Evolutionary conservation across 1,139 yeast species (phyloP).

Genomic region (Arxiozyma bovina): DNA sequence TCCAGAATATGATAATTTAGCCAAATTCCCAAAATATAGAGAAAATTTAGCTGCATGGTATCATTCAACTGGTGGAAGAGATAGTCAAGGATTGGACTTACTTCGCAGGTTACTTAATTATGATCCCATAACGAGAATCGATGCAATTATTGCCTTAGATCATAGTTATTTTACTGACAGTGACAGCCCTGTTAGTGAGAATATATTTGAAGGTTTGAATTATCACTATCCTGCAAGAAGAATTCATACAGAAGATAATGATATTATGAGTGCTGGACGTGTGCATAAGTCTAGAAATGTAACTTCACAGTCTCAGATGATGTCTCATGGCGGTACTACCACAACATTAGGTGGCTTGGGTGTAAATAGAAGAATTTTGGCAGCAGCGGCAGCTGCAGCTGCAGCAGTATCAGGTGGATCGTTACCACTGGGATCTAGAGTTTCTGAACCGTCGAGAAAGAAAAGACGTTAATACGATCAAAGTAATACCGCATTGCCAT

Average conservation of each 20-base stretch:
- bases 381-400: constrained; percentile 33
- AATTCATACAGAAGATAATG: constrained; percentile 70
- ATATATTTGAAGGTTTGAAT: constrained; percentile 58
- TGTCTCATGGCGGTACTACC: constrained; percentile 18
- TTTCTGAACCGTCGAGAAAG: constrained; percentile 25
- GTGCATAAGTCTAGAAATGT: constrained; percentile 12
- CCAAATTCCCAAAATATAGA: constrained; percentile 55
- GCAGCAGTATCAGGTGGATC: constrained; percentile 30
- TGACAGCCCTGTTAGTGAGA: constrained; percentile 57
- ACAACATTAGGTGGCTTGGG: constrained; percentile 29
- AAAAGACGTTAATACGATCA: constrained; percentile 19
- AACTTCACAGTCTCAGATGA: constrained; percentile 18
- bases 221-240: constrained; percentile 64
- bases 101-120: constrained; percentile 60
- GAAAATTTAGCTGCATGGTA: constrained; percentile 77
- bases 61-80: constrained; percentile 66
- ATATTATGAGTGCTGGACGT: constrained; percentile 35
- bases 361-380: constrained; percentile 29
- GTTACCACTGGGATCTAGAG: constrained; percentile 14
- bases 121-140: constrained; percentile 73
- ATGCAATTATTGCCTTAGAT: constrained; percentile 64
- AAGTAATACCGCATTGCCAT: background rate
- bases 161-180: constrained; percentile 61
- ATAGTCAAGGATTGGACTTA: constrained; percentile 57
- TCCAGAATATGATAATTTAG: constrained; percentile 72